These are phyloP conservation scores for Nakazawaea siamensis DNA, from an alignment of 805 yeast species.

Conservation along the genomic window DNA sequence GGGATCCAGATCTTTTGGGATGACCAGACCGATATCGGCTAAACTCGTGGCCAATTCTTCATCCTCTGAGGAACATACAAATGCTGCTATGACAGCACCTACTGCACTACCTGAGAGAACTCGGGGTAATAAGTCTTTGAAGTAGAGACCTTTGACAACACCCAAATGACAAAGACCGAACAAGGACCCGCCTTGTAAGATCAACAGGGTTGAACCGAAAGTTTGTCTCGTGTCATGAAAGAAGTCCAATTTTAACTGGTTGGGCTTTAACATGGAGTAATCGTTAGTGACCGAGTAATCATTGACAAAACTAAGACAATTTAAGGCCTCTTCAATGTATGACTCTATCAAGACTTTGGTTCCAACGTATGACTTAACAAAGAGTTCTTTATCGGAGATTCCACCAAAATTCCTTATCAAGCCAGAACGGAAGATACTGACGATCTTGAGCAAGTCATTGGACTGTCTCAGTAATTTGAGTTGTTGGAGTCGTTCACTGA, in stretches of 20 bases:
- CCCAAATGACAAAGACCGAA: conserved; percentile 95
- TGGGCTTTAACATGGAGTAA: conserved; percentile 33
- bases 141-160: conserved; percentile 76
- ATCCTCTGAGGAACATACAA: conserved; percentile 68
- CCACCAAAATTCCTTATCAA: conserved; percentile 88
- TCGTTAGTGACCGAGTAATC: conserved; percentile 24
- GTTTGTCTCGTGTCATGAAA: conserved; percentile 84
- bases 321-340: conserved; percentile 68
- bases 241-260: conserved; percentile 60
- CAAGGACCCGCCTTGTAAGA: conserved; percentile 90
- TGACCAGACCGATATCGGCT: conserved; percentile 3
- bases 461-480: conserved; percentile 53
- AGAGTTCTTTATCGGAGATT: conserved; percentile 69
- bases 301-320: conserved; percentile 54
- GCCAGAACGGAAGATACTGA: conserved; percentile 72
- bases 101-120: conserved; percentile 89
- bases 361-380: conserved; percentile 77
- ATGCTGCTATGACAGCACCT: conserved; percentile 88
- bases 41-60: conserved; percentile 47
- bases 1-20: conserved; percentile 19
- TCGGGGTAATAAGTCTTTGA: conserved; percentile 68
- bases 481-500: conserved; percentile 61
- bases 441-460: conserved; percentile 48
- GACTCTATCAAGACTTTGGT: conserved; percentile 87
- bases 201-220: conserved; percentile 83